A percentile compares a stretch with the other conserved stretches of the same genome.
Conservation (phyloP, 2,329 filamentous ascomycete species). For the Exophiala xenobiotica region DNA sequence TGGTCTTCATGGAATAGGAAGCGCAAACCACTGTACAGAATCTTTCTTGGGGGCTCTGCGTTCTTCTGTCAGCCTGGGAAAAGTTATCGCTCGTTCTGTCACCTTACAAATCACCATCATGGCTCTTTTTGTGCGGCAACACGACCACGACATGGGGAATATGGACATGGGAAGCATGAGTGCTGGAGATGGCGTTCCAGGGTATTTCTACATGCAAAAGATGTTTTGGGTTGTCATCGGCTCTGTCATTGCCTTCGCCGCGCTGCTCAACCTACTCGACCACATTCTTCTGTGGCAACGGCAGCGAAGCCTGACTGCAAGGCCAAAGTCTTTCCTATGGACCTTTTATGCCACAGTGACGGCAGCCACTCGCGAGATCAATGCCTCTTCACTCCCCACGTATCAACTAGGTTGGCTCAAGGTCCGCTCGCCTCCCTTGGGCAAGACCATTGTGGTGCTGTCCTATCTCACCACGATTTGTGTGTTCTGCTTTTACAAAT, state of each 20-base stretch:
- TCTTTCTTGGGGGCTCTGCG: too few relatives aligned
- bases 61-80: too few relatives aligned
- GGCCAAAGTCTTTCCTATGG: constrained; percentile 52
- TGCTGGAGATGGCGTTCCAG: constrained; percentile 45
- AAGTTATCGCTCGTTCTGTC: too few relatives aligned
- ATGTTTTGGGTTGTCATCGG: constrained; percentile 55
- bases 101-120: not conserved
- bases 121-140: constrained; percentile 8
- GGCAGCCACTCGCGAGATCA: constrained; percentile 55
- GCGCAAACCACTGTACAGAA: too few relatives aligned
- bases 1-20: too few relatives aligned
- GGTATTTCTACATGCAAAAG: constrained; percentile 49
- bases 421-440: constrained; percentile 40
- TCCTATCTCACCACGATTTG: constrained; percentile 29
- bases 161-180: constrained; percentile 39
- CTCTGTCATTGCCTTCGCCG: constrained; percentile 38
- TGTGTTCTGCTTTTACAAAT: constrained; percentile 51
- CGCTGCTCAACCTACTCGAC: constrained; percentile 46
- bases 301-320: constrained; percentile 49
- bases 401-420: constrained; percentile 33
- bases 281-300: constrained; percentile 51
- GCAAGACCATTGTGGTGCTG: constrained; percentile 37
- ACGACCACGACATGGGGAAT: constrained; percentile 15
- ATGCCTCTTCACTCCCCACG: constrained; percentile 44
- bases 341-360: constrained; percentile 53